These are phyloP conservation scores for Gastrodia elata DNA, from an alignment of 106 monocot genomes.

Conservation along the genomic window DNA sequence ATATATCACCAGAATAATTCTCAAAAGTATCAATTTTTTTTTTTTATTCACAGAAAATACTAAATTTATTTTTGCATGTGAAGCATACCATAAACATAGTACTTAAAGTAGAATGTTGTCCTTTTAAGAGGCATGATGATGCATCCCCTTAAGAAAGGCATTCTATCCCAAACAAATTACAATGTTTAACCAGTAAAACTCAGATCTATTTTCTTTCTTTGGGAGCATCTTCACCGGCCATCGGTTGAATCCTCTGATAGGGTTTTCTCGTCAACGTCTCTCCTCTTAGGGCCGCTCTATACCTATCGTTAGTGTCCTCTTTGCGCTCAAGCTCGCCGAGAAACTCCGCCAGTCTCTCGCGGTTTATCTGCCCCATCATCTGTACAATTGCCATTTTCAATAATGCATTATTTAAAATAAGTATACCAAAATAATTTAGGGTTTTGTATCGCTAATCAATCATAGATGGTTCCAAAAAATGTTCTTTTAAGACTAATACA, in stretches of 20 bases:
- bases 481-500: too few relatives aligned
- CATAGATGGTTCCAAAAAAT: background rate
- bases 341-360: conserved; percentile 77
- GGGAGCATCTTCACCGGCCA: conserved; percentile 18
- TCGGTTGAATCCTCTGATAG: conserved; percentile 74
- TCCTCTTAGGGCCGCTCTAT: conserved; percentile 81
- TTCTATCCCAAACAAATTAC: background rate
- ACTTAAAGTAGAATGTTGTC: too few relatives aligned
- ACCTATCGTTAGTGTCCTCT: conserved; percentile 87
- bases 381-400: conserved; percentile 15
- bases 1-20: too few relatives aligned
- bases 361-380: conserved; percentile 98
- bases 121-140: too few relatives aligned
- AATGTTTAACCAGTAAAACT: background rate
- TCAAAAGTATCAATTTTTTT: too few relatives aligned
- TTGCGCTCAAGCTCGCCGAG: conserved; percentile 92
- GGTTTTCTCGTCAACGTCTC: conserved; percentile 86
- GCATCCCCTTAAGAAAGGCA: too few relatives aligned
- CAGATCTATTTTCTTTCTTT: conserved; percentile 10
- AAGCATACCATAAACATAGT: too few relatives aligned
- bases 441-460: too few relatives aligned
- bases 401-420: background rate
- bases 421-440: too few relatives aligned
- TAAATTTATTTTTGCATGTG: too few relatives aligned
- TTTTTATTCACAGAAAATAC: too few relatives aligned